Base-by-base conservation (phyloP, 176 grass and related monocot genomes). In the Tillandsia leiboldiana region DNA sequence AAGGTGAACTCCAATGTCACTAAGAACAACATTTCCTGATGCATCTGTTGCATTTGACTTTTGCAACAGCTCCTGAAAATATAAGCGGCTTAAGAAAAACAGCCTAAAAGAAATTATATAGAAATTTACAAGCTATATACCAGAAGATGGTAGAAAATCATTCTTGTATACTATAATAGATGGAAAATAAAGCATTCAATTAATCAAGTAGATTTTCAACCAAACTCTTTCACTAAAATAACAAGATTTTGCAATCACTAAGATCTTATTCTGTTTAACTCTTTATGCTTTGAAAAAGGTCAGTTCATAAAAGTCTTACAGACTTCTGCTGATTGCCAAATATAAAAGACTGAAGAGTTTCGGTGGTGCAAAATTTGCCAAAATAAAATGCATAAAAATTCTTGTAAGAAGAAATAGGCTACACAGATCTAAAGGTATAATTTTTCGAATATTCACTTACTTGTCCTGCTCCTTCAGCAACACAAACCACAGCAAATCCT, bases 391-490 rank as follows among this genome's bases (percentile, higher is more conserved):
- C 48, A 66, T n/a, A 9, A n/a, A 29, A 67, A 22, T 64, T 48
- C 57, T 56, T 9, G 17, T 61, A 18, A 61, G 15, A 79, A 71
- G 12, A 4, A 14, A 51, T 64, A 66, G 14, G 5, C 11, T 69
- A 56, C 33, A 42, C 61, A 57, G n/a, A 14, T 70, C 17, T n/a
- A 59, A 52, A 62, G 13, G n/a, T 29, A 54, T 69, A 71, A 24
- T 22, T 47, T 28, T 73, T 73, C 9, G 12, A 67, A 74, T 48
- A 57, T 28, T 28, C 26, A 61, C 53, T 83, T 84, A 99, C 94
- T 79, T 99, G 94, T 65, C 94, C 94, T 79, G 94, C 94, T 72
- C 94, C 89, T 90, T 99, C 94, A 27, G 94, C 89, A 48, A 90
- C 72, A 73, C 94, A 99, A 87, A 99, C 67, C 59, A 99, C 74